phyloP scores from a whole-genome alignment of 139 green algal genomes.

The Tetratostichococcus sp. region DNA sequence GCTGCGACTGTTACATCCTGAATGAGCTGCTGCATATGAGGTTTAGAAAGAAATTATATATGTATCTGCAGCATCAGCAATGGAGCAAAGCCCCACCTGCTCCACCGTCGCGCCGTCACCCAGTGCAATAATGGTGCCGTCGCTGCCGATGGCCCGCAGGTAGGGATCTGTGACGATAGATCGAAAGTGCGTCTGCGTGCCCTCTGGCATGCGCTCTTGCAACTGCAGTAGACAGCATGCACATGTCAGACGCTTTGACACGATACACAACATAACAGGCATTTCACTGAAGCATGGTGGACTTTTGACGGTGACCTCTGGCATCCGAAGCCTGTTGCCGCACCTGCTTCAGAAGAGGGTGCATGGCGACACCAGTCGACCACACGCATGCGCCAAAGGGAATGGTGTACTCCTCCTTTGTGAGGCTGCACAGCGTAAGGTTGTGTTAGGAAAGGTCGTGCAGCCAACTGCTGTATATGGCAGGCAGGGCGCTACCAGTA shows the following conservation, averaged over 20 bases:
- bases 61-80: no score
- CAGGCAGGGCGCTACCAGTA: no score
- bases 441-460: no score
- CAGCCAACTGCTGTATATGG: no score
- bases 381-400: slow-evolving; percentile 87
- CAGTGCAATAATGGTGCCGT: slow-evolving; percentile 79
- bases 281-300: no score
- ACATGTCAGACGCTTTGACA: background rate
- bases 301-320: no score
- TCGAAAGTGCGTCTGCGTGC: slow-evolving; percentile 77
- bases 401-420: slow-evolving; percentile 38
- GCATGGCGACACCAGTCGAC: slow-evolving; percentile 85
- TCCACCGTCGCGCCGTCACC: slow-evolving; percentile 86
- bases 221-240: slow-evolving; percentile 27
- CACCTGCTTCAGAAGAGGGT: slow-evolving; percentile 82
- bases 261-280: no score
- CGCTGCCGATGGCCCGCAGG: slow-evolving; percentile 72
- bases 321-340: no score
- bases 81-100: slow-evolving; percentile 34
- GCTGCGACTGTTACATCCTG: no score
- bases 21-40: no score
- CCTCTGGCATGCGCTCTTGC: slow-evolving; percentile 57
- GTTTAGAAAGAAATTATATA: no score
- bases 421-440: no score
- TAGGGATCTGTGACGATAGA: slow-evolving; percentile 79